Evolutionary conservation across 305 asterid genomes (phyloP).

Genomic region (Galium porrigens): DNA sequence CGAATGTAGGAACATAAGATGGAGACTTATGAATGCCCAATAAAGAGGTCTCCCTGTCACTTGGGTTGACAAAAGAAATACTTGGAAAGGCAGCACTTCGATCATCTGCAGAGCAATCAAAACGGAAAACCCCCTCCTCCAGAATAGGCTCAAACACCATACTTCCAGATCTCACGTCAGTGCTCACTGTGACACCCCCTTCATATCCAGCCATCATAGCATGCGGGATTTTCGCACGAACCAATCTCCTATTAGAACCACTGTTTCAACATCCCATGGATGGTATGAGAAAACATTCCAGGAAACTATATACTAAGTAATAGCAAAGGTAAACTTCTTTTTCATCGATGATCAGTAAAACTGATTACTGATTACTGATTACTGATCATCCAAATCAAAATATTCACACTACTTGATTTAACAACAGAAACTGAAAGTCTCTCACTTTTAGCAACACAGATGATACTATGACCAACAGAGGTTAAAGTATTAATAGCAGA

Average conservation of each 20-base stretch:
- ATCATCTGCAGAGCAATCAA: constrained; percentile 73
- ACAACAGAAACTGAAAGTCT: not conserved
- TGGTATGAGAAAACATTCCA: constrained; percentile 18
- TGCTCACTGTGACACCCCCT: constrained; percentile 17
- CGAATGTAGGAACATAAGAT: constrained; percentile 49
- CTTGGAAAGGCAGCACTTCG: constrained; percentile 68
- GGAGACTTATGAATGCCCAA: constrained; percentile 32
- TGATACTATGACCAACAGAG: not conserved
- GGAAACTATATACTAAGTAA: not conserved
- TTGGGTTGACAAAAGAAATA: constrained; percentile 49
- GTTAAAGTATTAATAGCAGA: not conserved
- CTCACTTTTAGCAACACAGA: not conserved
- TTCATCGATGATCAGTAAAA: not conserved
- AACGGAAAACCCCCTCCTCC: constrained; percentile 81
- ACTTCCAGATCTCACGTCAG: constrained; percentile 36
- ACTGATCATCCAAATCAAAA: not conserved
- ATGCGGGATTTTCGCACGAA: constrained; percentile 21
- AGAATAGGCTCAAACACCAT: constrained; percentile 77
- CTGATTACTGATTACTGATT: not conserved
- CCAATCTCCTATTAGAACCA: constrained; percentile 21
- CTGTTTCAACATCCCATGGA: constrained; percentile 25
- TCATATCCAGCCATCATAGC: constrained; percentile 50
- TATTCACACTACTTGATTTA: not conserved
- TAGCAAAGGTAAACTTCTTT: not conserved
- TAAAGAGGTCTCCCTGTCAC: constrained; percentile 60